Percentiles rank a stretch among this genome's conserved stretches.
phyloP scores from a whole-genome alignment of 345 rosid species.

The Aquilaria sinensis region DNA sequence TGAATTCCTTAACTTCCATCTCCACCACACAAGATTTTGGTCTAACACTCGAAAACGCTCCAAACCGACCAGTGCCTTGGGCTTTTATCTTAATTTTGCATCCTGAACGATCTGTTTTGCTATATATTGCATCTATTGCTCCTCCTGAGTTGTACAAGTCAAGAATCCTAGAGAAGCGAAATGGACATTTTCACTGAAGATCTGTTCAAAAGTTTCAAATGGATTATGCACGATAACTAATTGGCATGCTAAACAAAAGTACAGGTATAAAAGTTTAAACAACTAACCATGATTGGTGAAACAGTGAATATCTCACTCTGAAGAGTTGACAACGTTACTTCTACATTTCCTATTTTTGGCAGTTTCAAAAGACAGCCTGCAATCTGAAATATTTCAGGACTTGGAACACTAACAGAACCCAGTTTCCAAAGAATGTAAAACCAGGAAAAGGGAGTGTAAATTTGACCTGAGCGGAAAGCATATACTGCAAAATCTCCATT shows the following conservation, averaged over 20 bases:
- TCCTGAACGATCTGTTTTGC: constrained; percentile 10
- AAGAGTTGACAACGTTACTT: too few species aligned
- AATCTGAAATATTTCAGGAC: not conserved
- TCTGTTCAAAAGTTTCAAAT: too few species aligned
- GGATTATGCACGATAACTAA: too few species aligned
- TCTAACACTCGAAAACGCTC: constrained; percentile 37
- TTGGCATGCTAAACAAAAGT: too few species aligned
- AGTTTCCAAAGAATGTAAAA: not conserved
- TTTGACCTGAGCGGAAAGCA: constrained; percentile 39
- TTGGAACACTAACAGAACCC: not conserved
- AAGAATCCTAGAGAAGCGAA: too few species aligned
- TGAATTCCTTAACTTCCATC: constrained; percentile 33
- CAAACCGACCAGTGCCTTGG: constrained; percentile 50
- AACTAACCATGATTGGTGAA: too few species aligned
- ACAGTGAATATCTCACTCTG: too few species aligned
- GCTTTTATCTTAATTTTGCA: constrained; percentile 24
- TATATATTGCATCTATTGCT: constrained; percentile 34
- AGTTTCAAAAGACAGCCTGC: constrained; percentile 32
- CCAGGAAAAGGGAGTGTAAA: not conserved
- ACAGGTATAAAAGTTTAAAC: too few species aligned
- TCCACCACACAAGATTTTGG: constrained; percentile 52
- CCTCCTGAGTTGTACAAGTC: too few species aligned
- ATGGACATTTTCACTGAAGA: too few species aligned
- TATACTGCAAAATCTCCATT: constrained; percentile 46
- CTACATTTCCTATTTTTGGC: constrained; percentile 30